Evolutionary conservation across 768 basidiomycete genomes (phyloP).

Genomic region (Favolaschia claudopus): DNA sequence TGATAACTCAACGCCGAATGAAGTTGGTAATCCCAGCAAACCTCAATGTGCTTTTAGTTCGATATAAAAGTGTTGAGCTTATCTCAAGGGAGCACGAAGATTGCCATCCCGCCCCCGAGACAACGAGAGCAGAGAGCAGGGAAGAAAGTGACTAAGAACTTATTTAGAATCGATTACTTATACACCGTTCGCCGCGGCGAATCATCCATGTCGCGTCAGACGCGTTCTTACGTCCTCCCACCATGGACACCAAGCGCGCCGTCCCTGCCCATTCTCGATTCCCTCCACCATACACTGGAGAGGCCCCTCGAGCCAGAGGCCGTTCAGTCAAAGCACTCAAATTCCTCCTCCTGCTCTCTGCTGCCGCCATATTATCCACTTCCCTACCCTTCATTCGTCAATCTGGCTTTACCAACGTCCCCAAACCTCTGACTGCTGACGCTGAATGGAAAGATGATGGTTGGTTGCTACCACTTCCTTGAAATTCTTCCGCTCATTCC

Average conservation of each 20-base stretch:
- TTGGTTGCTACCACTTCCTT: too few species aligned
- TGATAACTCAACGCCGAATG: too few species aligned
- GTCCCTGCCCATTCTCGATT: not conserved
- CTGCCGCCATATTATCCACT: constrained; percentile 41
- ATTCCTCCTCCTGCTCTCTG: constrained; percentile 34
- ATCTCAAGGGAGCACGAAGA: too few species aligned
- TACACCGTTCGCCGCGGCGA: too few species aligned
- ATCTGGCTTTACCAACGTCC: constrained; percentile 27
- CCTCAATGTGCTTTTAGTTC: too few species aligned
- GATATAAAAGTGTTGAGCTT: too few species aligned
- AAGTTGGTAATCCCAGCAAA: too few species aligned
- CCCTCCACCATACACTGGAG: not conserved
- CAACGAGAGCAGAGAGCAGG: too few species aligned
- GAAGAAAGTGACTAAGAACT: too few species aligned
- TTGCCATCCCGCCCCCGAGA: too few species aligned
- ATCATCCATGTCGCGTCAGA: not conserved
- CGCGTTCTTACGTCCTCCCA: not conserved
- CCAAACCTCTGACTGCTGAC: constrained; percentile 38
- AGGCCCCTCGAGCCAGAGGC: not conserved
- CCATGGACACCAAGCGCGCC: constrained; percentile 10
- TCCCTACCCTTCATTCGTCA: constrained; percentile 37
- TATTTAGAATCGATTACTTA: too few species aligned
- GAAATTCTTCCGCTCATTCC: too few species aligned
- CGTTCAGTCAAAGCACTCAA: constrained; percentile 2
- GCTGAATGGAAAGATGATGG: constrained; percentile 51